Evolutionary conservation across 306 rosid species (phyloP).

Genomic region (Acacia acuminata): DNA sequence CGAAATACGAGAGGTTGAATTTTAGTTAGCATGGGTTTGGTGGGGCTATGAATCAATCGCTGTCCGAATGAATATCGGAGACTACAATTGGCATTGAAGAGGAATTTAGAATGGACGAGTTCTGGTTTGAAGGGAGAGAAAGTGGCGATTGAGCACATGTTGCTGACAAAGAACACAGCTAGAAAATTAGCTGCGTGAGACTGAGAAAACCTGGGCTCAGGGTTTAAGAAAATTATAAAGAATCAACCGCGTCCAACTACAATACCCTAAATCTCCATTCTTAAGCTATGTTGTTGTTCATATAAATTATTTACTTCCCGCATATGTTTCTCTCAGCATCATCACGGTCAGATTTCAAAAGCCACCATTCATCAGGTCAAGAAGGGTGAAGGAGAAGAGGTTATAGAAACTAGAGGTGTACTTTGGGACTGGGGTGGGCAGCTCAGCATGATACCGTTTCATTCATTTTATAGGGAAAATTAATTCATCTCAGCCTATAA

Average conservation of each 20-base stretch:
- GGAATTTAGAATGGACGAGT: conserved; percentile 1
- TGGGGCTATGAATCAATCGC: conserved; percentile 9
- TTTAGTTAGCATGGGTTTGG: conserved; percentile 25
- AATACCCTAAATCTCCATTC: neutral
- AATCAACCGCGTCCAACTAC: neutral
- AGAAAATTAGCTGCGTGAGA: neutral
- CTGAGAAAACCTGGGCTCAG: neutral
- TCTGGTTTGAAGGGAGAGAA: conserved; percentile 21
- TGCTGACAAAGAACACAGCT: neutral
- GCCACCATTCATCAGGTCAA: neutral
- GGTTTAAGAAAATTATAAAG: neutral
- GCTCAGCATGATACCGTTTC: no score
- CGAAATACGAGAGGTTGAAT: conserved; percentile 21
- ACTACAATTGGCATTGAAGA: neutral
- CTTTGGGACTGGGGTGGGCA: neutral
- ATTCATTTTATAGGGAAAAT: no score
- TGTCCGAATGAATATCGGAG: neutral
- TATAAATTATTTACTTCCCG: neutral
- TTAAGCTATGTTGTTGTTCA: neutral
- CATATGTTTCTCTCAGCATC: neutral
- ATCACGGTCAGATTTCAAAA: neutral
- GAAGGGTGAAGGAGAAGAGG: neutral
- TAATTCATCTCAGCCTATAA: no score
- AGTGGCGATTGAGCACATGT: conserved; percentile 36
- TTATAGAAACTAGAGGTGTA: neutral